Percentiles rank a stretch among this genome's conserved stretches.
These are phyloP conservation scores for Backusella parvicylindrica DNA, from an alignment of 192 early-diverging fungal genomes.

Conservation along the genomic window DNA sequence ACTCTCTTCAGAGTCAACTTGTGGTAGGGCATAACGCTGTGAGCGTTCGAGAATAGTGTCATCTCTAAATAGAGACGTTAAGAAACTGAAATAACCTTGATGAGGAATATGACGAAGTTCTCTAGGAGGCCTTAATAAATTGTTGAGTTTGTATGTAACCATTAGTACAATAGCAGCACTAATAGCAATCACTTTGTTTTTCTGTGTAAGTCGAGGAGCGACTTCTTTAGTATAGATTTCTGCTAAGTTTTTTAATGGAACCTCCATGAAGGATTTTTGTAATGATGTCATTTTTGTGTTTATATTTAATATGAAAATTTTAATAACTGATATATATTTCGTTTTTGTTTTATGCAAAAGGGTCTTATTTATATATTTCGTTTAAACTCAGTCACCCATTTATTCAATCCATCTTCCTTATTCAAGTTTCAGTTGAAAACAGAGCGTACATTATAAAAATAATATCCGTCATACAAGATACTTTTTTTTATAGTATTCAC, in stretches of 20 bases:
- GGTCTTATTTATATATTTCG: not conserved
- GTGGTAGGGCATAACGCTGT: not conserved
- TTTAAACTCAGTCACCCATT: not conserved
- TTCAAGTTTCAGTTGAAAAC: not conserved
- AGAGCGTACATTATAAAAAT: not conserved
- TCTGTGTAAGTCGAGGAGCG: not conserved
- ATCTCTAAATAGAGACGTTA: not conserved
- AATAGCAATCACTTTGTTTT: not conserved
- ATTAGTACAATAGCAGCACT: not conserved
- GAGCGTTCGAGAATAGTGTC: not conserved
- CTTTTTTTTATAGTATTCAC: not conserved
- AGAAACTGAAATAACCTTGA: not conserved
- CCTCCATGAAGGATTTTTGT: not conserved
- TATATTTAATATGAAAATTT: not conserved
- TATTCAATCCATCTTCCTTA: not conserved
- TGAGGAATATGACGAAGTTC: not conserved
- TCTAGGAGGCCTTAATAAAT: not conserved
- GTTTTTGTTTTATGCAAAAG: not conserved
- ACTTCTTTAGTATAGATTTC: not conserved
- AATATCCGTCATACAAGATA: too few relatives aligned
- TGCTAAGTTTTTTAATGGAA: not conserved
- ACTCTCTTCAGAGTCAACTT: not conserved
- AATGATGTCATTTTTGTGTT: not conserved
- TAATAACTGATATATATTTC: not conserved
- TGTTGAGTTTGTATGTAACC: not conserved